A percentile compares a stretch with the other conserved stretches of the same genome.
Conservation (phyloP, 2,329 filamentous ascomycete species). For the Stachybotrys chartarum region DNA sequence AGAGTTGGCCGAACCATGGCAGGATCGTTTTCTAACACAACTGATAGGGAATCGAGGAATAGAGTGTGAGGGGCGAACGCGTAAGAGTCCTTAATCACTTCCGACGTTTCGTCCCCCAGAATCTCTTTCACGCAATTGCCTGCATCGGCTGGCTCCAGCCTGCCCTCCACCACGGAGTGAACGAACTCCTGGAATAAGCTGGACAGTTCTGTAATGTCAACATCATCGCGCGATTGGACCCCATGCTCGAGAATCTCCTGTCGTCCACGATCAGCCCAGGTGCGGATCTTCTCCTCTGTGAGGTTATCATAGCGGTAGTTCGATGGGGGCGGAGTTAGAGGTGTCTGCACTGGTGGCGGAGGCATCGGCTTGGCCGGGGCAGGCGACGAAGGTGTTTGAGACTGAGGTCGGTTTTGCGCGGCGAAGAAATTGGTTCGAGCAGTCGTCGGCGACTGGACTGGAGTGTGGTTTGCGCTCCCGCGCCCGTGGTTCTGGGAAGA, state of each 20-base stretch:
- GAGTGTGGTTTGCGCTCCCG: constrained; percentile 13
- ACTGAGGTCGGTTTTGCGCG: constrained; percentile 3
- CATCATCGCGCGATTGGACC: constrained; percentile 54
- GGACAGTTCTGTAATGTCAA: constrained; percentile 62
- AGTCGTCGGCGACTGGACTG: constrained; percentile 1
- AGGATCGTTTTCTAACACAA: constrained; percentile 67
- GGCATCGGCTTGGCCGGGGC: constrained; percentile 11
- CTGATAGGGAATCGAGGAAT: constrained; percentile 77
- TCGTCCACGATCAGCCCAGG: constrained; percentile 63
- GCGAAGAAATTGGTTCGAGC: neutral
- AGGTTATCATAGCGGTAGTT: constrained; percentile 69
- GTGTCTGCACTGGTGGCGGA: constrained; percentile 10
- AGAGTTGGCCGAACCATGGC: constrained; percentile 42
- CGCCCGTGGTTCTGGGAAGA: constrained; percentile 32
- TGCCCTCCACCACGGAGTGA: constrained; percentile 63
- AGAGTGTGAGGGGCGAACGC: constrained; percentile 58
- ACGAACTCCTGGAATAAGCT: constrained; percentile 80
- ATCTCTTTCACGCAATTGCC: constrained; percentile 70
- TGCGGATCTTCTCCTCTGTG: constrained; percentile 58
- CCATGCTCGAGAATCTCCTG: constrained; percentile 61
- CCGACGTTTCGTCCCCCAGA: constrained; percentile 47
- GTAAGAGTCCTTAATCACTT: constrained; percentile 41
- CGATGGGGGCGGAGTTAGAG: constrained; percentile 26
- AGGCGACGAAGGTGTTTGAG: constrained; percentile 12
- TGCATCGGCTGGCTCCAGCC: constrained; percentile 60